Evolutionary conservation across 345 rosid species (phyloP).

Genomic region (Luvunga scandens): DNA sequence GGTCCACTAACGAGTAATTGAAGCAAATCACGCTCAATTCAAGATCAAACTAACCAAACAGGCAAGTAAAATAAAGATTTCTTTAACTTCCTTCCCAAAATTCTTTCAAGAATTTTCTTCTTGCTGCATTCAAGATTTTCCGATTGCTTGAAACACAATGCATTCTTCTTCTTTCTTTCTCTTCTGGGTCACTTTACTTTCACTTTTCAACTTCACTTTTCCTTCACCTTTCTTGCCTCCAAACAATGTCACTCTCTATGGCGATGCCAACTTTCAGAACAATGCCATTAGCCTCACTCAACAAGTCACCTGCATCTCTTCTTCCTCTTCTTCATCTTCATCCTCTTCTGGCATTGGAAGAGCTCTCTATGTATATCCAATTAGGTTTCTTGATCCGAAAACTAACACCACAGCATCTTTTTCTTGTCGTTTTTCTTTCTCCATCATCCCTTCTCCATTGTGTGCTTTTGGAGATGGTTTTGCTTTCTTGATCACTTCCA

Average conservation of each 20-base stretch:
- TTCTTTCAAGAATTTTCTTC: background rate
- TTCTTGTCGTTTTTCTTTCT: slow-evolving; percentile 66
- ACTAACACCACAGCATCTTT: slow-evolving; percentile 57
- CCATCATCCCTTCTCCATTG: slow-evolving; percentile 45
- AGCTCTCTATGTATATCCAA: slow-evolving; percentile 54
- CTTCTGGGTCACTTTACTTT: slow-evolving; percentile 36
- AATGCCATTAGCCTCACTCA: slow-evolving; percentile 65
- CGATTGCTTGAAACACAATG: slow-evolving; percentile 11
- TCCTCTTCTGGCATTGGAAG: slow-evolving; percentile 46
- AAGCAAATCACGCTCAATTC: background rate
- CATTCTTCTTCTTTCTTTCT: slow-evolving; percentile 5
- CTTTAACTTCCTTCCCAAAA: background rate
- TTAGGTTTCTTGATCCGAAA: slow-evolving; percentile 54
- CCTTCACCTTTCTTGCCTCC: slow-evolving; percentile 34
- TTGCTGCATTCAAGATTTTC: background rate
- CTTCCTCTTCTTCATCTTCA: slow-evolving; percentile 32
- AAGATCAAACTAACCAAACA: background rate
- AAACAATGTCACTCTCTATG: slow-evolving; percentile 62
- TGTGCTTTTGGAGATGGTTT: slow-evolving; percentile 79
- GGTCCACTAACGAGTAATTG: background rate
- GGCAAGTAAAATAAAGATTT: background rate
- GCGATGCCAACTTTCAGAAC: slow-evolving; percentile 55
- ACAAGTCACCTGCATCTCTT: slow-evolving; percentile 33
- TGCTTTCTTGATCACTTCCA: slow-evolving; percentile 77
- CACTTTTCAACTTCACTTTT: slow-evolving; percentile 25